These are phyloP conservation scores for Beta macrorhiza DNA, from an alignment of 179 eudicot genomes.

Conservation along the genomic window DNA sequence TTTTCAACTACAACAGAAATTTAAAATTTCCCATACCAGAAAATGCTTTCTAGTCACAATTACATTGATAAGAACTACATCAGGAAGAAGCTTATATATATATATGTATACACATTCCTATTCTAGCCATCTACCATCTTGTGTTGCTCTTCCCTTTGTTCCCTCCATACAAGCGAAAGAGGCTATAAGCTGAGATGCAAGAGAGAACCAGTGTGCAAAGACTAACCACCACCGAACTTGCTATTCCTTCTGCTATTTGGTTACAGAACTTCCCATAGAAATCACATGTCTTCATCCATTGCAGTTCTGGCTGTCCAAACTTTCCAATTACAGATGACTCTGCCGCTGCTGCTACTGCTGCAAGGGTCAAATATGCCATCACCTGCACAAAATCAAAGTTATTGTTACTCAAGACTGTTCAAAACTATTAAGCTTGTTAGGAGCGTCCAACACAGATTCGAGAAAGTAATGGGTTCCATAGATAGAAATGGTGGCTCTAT, in stretches of 20 bases:
- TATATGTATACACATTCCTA: conserved; percentile 25
- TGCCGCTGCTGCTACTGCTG: conserved; percentile 67
- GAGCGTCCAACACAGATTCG: neutral
- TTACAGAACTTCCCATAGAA: conserved; percentile 73
- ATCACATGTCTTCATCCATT: conserved; percentile 80
- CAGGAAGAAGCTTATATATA: neutral
- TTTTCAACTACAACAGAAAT: neutral
- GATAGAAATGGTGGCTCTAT: neutral
- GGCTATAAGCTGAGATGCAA: conserved; percentile 70
- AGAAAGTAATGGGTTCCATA: neutral
- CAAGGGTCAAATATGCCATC: conserved; percentile 66
- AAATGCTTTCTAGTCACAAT: conserved; percentile 18
- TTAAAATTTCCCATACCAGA: conserved; percentile 7
- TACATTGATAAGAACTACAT: conserved; percentile 20
- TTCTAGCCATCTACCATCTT: conserved; percentile 30
- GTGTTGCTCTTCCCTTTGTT: conserved; percentile 34
- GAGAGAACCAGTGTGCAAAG: conserved; percentile 57
- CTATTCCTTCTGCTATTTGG: conserved; percentile 66
- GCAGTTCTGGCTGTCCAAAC: conserved; percentile 66
- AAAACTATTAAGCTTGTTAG: neutral
- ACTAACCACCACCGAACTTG: conserved; percentile 49
- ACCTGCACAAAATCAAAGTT: conserved; percentile 40
- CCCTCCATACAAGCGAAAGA: conserved; percentile 78
- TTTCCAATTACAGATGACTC: conserved; percentile 60
- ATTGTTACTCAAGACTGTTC: neutral